These are phyloP conservation scores for Arabis hirsuta DNA, from an alignment of 345 rosid genomes.

Conservation along the genomic window DNA sequence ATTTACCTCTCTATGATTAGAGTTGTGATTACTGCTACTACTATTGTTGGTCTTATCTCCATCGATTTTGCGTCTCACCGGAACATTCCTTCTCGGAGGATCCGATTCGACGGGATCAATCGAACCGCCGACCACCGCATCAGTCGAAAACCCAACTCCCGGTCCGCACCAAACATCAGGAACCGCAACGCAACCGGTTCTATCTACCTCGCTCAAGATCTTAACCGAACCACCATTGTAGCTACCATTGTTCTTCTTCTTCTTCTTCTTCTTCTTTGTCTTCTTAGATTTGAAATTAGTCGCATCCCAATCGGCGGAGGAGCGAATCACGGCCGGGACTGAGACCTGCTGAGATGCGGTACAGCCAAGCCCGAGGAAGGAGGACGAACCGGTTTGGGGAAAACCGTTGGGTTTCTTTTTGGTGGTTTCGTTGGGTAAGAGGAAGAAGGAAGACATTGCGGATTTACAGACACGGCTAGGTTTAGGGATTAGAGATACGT, in stretches of 20 bases:
- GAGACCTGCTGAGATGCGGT: conserved; percentile 81
- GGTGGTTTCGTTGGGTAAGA: conserved; percentile 45
- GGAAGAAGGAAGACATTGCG: conserved; percentile 48
- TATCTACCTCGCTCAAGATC: conserved; percentile 35
- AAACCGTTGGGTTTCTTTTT: conserved; percentile 58
- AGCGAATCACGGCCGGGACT: conserved; percentile 73
- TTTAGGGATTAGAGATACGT: conserved; percentile 47
- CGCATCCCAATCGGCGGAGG: conserved; percentile 81
- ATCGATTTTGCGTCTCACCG: conserved; percentile 72
- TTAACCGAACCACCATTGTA: conserved; percentile 34
- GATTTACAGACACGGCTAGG: conserved; percentile 50
- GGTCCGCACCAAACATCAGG: conserved; percentile 97
- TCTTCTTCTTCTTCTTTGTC: conserved; percentile 45
- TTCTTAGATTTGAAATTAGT: conserved; percentile 55
- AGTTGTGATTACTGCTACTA: conserved; percentile 13
- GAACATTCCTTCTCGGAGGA: conserved; percentile 57
- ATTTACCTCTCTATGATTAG: conserved; percentile 55
- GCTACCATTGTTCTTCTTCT: conserved; percentile 40
- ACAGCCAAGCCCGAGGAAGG: conserved; percentile 79
- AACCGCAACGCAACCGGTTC: conserved; percentile 51
- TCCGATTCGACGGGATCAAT: conserved; percentile 57
- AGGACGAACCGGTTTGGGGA: conserved; percentile 51
- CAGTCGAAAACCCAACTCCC: conserved; percentile 81
- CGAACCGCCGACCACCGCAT: conserved; percentile 62
- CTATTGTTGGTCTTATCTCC: conserved; percentile 48